Conservation (phyloP, 257 asterid species). For the Paulownia fortunei region DNA sequence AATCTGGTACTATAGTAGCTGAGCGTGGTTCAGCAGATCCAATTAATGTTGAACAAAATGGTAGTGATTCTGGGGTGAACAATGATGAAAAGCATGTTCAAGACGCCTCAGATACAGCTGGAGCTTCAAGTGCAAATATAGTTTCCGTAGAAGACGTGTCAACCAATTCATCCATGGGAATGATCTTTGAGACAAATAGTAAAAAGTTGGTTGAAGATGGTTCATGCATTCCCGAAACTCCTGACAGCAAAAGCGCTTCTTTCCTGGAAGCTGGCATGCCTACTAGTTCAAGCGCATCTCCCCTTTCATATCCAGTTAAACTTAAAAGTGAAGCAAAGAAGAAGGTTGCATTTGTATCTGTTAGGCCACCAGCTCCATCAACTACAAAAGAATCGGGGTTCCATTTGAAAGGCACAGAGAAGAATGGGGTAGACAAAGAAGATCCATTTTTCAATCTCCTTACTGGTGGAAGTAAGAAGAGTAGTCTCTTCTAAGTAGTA, state of each 20-base stretch:
- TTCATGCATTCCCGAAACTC: neutral
- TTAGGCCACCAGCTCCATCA: constrained; percentile 53
- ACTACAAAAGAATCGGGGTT: constrained; percentile 34
- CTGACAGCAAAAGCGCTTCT: neutral
- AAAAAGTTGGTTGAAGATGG: constrained; percentile 22
- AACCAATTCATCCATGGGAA: constrained; percentile 12
- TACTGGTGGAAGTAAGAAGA: constrained; percentile 43
- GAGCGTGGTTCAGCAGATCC: constrained; percentile 30
- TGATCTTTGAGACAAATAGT: neutral
- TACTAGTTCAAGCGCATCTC: constrained; percentile 32
- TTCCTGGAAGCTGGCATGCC: neutral
- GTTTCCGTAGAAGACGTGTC: constrained; percentile 18
- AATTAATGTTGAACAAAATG: constrained; percentile 14
- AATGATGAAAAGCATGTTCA: constrained; percentile 36
- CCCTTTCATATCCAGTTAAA: constrained; percentile 28
- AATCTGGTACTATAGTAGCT: constrained; percentile 35
- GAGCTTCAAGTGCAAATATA: constrained; percentile 18
- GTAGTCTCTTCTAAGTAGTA: constrained; percentile 39
- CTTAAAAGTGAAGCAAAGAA: constrained; percentile 39
- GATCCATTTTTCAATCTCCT: constrained; percentile 69
- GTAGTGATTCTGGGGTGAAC: constrained; percentile 9
- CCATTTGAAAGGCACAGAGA: constrained; percentile 34
- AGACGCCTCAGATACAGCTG: constrained; percentile 30
- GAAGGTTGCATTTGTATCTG: constrained; percentile 73
- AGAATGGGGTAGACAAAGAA: constrained; percentile 43